Evolutionary conservation across 306 rosid species (phyloP).

Genomic region (Coriaria nepalensis): DNA sequence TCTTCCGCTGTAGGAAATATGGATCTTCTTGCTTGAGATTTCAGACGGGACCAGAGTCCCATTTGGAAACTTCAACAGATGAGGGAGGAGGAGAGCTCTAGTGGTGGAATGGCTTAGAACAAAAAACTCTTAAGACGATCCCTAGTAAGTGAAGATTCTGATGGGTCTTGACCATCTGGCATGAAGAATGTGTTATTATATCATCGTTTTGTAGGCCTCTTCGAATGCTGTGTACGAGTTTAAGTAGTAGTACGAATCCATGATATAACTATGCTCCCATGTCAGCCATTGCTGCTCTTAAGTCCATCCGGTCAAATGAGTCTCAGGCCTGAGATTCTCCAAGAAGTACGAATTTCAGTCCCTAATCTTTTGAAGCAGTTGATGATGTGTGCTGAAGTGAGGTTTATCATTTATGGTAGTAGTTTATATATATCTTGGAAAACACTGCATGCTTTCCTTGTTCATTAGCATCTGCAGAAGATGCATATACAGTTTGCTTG

Average conservation of each 20-base stretch:
- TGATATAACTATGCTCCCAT: slow-evolving; percentile 39
- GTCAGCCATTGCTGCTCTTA: slow-evolving; percentile 37
- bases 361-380: no score
- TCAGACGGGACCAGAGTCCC: slow-evolving; percentile 49
- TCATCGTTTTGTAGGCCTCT: slow-evolving; percentile 21
- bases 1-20: slow-evolving; percentile 27
- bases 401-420: no score
- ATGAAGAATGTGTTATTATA: slow-evolving; percentile 41
- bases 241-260: slow-evolving; percentile 51
- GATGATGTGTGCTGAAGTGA: no score
- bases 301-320: slow-evolving; percentile 31
- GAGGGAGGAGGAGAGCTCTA: slow-evolving; percentile 26
- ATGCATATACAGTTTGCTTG: not conserved
- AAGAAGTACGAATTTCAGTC: slow-evolving; percentile 16
- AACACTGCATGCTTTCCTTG: not conserved
- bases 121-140: slow-evolving; percentile 25
- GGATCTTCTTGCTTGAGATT: slow-evolving; percentile 31
- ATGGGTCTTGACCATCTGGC: slow-evolving; percentile 38
- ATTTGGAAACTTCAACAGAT: slow-evolving; percentile 34
- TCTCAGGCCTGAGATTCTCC: slow-evolving; percentile 22
- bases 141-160: slow-evolving; percentile 23
- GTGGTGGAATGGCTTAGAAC: slow-evolving; percentile 42
- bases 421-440: no score
- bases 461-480: not conserved
- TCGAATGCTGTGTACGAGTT: slow-evolving; percentile 29